Conservation (phyloP, 345 rosid species). For the Citrus medica region DNA sequence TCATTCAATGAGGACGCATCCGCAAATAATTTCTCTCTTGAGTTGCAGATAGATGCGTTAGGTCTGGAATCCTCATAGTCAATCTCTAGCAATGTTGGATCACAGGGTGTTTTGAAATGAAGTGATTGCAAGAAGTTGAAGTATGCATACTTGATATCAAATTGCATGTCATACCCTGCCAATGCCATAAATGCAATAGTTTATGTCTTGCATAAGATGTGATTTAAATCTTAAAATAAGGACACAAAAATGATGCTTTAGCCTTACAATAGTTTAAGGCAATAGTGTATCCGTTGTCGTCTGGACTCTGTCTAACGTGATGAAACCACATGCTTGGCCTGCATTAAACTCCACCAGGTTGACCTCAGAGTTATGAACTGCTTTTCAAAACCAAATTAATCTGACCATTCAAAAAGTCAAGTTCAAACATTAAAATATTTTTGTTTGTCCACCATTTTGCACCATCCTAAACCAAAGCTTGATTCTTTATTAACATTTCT, state of each 20-base stretch:
- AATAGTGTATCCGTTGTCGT: slow-evolving; percentile 62
- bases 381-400: background rate
- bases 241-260: background rate
- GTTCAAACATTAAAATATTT: background rate
- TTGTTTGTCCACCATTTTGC: background rate
- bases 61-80: slow-evolving; percentile 21
- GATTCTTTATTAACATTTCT: background rate
- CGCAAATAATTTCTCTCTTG: background rate
- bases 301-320: slow-evolving; percentile 82
- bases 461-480: background rate
- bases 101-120: slow-evolving; percentile 21
- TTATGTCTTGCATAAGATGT: background rate
- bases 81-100: slow-evolving; percentile 15
- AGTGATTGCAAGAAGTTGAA: slow-evolving; percentile 79
- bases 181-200: background rate
- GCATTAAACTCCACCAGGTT: slow-evolving; percentile 23
- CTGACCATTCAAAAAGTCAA: background rate
- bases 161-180: slow-evolving; percentile 95
- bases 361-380: slow-evolving; percentile 2
- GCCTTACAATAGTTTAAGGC: slow-evolving; percentile 84
- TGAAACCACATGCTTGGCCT: slow-evolving; percentile 99
- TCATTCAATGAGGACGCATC: background rate
- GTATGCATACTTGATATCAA: slow-evolving; percentile 82
- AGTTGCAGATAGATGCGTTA: background rate
- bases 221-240: background rate